phyloP scores from a whole-genome alignment of 2,329 filamentous ascomycete species.

The Macrophomina phaseolina region DNA sequence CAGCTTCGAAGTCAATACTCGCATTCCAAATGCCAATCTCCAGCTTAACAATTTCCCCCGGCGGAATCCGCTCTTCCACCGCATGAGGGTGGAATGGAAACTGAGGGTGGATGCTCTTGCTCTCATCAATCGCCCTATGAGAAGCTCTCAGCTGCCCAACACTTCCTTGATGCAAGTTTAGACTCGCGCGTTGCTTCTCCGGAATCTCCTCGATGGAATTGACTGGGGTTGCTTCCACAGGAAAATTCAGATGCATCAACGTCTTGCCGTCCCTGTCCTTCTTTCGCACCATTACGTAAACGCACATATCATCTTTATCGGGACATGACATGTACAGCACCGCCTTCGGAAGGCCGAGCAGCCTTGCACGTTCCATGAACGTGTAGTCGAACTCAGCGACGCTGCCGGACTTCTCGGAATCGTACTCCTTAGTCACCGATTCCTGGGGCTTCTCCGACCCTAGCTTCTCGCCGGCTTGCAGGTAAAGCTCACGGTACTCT shows the following conservation, averaged over 20 bases:
- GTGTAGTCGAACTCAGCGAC: conserved; percentile 33
- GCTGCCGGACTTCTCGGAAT: conserved; percentile 32
- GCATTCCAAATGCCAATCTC: conserved; percentile 57
- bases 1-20: conserved; percentile 54
- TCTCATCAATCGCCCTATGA: conserved; percentile 44
- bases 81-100: conserved; percentile 49
- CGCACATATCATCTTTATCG: conserved; percentile 51
- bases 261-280: conserved; percentile 49
- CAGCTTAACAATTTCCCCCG: conserved; percentile 51
- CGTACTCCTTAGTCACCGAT: conserved; percentile 29
- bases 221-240: conserved; percentile 42
- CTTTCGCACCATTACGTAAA: conserved; percentile 55
- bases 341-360: conserved; percentile 57
- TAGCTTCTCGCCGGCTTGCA: conserved; percentile 27
- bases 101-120: conserved; percentile 34
- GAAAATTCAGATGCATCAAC: conserved; percentile 53
- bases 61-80: conserved; percentile 47
- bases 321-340: conserved; percentile 53
- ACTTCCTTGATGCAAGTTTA: conserved; percentile 51
- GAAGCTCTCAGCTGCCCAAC: conserved; percentile 54
- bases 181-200: conserved; percentile 48
- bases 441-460: conserved; percentile 8
- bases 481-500: conserved; percentile 30
- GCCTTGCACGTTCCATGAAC: conserved; percentile 40
- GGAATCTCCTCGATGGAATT: conserved; percentile 64